Evolutionary conservation across 257 asterid genomes (phyloP).

Genomic region (Solanum gracilifrons): DNA sequence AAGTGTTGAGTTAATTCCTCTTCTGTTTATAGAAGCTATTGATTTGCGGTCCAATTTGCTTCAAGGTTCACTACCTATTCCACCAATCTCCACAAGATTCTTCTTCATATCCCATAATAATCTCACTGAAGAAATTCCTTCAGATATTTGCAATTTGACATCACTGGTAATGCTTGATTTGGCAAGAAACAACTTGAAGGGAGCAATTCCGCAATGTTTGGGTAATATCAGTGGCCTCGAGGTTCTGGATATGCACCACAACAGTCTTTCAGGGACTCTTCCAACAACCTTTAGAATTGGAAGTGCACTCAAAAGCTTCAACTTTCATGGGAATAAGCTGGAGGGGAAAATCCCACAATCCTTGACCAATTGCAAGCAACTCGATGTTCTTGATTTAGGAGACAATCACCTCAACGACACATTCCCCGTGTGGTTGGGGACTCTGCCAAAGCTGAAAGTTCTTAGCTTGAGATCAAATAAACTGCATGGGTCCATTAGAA

Average conservation of each 20-base stretch:
- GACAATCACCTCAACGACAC: slow-evolving; percentile 6
- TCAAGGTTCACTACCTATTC: not conserved
- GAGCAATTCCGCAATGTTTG: not conserved
- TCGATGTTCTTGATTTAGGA: slow-evolving; percentile 18
- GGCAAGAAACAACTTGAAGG: not conserved
- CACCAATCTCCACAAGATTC: not conserved
- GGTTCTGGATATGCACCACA: not conserved
- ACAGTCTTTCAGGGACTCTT: not conserved
- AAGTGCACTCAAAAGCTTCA: slow-evolving; percentile 1
- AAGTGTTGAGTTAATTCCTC: not conserved
- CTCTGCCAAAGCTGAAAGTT: slow-evolving; percentile 6
- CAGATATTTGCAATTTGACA: not conserved
- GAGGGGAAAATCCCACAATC: slow-evolving; percentile 11
- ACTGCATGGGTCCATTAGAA: not conserved
- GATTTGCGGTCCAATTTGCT: not conserved
- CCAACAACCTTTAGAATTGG: slow-evolving; percentile 2
- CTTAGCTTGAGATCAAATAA: slow-evolving; percentile 11
- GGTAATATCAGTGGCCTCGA: not conserved
- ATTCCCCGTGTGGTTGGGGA: slow-evolving; percentile 9
- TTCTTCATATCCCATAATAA: not conserved
- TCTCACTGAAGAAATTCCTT: slow-evolving; percentile 4
- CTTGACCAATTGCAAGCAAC: slow-evolving; percentile 2
- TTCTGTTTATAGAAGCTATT: not conserved
- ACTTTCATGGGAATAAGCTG: slow-evolving; percentile 4
- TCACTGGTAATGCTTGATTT: not conserved